phyloP scores from a whole-genome alignment of 805 yeast species.

The Isabelozyma heimii region DNA sequence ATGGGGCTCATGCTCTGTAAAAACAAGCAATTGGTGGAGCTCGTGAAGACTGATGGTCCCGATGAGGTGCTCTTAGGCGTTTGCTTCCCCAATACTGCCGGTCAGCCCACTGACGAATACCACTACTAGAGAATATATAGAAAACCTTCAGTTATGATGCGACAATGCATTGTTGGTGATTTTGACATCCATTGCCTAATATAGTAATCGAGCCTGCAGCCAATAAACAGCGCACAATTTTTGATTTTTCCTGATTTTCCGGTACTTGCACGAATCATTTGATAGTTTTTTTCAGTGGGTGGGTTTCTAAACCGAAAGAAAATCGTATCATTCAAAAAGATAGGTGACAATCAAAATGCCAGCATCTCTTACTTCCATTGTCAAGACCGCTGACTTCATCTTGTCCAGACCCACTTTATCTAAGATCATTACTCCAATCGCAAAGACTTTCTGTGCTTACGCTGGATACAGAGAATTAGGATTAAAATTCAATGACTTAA shows the following conservation, averaged over 20 bases:
- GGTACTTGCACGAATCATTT: not conserved
- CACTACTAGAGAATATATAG: conserved; percentile 43
- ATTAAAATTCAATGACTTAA: conserved; percentile 80
- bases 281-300: not conserved
- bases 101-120: conserved; percentile 57
- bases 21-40: conserved; percentile 50
- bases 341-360: conserved; percentile 22
- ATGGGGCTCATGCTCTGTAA: conserved; percentile 79
- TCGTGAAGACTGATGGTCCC: conserved; percentile 48
- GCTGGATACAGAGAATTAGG: conserved; percentile 97
- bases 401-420: conserved; percentile 76
- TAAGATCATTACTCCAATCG: conserved; percentile 74
- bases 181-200: conserved; percentile 13
- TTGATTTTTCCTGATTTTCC: conserved; percentile 7
- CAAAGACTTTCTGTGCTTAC: conserved; percentile 66
- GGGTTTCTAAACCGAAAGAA: not conserved
- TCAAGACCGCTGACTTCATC: conserved; percentile 73
- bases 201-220: conserved; percentile 21
- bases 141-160: not conserved
- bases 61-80: conserved; percentile 55
- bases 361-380: conserved; percentile 67
- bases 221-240: conserved; percentile 23
- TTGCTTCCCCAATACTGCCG: conserved; percentile 65
- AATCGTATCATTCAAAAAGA: not conserved
- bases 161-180: not conserved